Evolutionary conservation across 257 asterid genomes (phyloP).

Genomic region (Coffea canephora): DNA sequence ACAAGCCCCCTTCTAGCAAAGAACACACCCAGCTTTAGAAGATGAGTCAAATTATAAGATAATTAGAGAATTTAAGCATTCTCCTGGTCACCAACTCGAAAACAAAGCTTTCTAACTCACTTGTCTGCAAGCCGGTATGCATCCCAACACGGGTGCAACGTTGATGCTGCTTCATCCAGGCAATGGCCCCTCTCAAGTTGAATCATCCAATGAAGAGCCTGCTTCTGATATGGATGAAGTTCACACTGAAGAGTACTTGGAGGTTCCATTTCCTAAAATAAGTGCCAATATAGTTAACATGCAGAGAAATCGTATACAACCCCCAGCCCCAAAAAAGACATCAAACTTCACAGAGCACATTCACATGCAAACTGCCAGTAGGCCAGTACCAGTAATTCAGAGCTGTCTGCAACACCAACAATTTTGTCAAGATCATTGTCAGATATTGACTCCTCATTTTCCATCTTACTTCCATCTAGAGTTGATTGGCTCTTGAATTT

Average conservation of each 20-base stretch:
- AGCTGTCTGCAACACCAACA: slow-evolving; percentile 75
- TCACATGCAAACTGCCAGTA: slow-evolving; percentile 8
- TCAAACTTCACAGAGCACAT: slow-evolving; percentile 6
- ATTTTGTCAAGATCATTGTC: slow-evolving; percentile 85
- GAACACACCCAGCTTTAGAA: slow-evolving; percentile 14
- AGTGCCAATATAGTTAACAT: slow-evolving; percentile 20
- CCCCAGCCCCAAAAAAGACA: neutral
- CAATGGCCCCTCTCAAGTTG: slow-evolving; percentile 72
- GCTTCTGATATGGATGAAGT: slow-evolving; percentile 96
- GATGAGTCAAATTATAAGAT: slow-evolving; percentile 13
- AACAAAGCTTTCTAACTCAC: slow-evolving; percentile 30
- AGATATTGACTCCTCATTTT: slow-evolving; percentile 73
- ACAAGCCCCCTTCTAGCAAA: slow-evolving; percentile 71
- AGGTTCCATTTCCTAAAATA: slow-evolving; percentile 85
- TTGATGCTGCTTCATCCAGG: slow-evolving; percentile 65
- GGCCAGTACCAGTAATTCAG: slow-evolving; percentile 65
- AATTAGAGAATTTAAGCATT: slow-evolving; percentile 19
- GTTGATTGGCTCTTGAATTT: slow-evolving; percentile 44
- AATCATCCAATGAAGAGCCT: slow-evolving; percentile 95
- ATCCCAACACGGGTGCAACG: slow-evolving; percentile 96
- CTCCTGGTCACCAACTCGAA: neutral
- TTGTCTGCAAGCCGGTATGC: slow-evolving; percentile 77
- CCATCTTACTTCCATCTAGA: slow-evolving; percentile 49
- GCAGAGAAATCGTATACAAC: slow-evolving; percentile 7
- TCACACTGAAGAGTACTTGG: slow-evolving; percentile 79